phyloP scores from a whole-genome alignment of 2,329 filamentous ascomycete genomes.

The Cercospora zeae-maydis region DNA sequence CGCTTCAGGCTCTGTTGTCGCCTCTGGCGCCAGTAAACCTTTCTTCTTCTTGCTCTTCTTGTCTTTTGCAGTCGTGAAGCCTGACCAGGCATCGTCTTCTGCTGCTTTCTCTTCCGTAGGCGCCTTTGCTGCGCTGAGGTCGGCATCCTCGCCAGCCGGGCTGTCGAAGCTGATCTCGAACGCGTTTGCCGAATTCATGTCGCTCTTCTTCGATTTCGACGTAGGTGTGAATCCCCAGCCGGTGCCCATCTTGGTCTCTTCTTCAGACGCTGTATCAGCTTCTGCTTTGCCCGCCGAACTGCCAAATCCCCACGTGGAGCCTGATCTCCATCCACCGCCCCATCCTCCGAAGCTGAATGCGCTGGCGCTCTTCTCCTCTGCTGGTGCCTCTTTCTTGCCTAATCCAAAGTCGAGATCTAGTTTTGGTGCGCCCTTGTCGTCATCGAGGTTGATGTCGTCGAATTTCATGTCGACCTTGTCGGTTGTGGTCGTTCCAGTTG shows the following conservation, averaged over 20 bases:
- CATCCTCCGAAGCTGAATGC: constrained; percentile 37
- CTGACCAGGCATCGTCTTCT: constrained; percentile 28
- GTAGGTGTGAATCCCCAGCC: constrained; percentile 28
- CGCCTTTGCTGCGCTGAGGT: constrained; percentile 23
- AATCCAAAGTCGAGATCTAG: constrained; percentile 47
- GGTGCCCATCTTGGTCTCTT: constrained; percentile 24
- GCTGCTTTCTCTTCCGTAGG: constrained; percentile 24
- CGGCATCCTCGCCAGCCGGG: constrained; percentile 14
- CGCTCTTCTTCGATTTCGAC: constrained; percentile 31
- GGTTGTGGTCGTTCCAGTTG: constrained; percentile 21
- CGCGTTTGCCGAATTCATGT: constrained; percentile 37
- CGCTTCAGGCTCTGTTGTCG: constrained; percentile 28
- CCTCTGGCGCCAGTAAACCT: constrained; percentile 19
- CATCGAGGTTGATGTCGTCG: constrained; percentile 47
- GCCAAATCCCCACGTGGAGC: constrained; percentile 37
- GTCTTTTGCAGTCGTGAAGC: constrained; percentile 31
- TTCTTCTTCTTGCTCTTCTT: constrained; percentile 34
- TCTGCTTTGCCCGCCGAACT: constrained; percentile 19
- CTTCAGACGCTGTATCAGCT: constrained; percentile 20
- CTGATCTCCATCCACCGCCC: constrained; percentile 35
- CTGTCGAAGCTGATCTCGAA: constrained; percentile 34
- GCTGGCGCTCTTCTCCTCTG: constrained; percentile 29
- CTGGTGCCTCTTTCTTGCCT: constrained; percentile 22
- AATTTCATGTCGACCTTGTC: constrained; percentile 42
- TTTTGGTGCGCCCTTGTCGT: constrained; percentile 44